phyloP scores from a whole-genome alignment of 164 flowering plant species.

The Santalum album region DNA sequence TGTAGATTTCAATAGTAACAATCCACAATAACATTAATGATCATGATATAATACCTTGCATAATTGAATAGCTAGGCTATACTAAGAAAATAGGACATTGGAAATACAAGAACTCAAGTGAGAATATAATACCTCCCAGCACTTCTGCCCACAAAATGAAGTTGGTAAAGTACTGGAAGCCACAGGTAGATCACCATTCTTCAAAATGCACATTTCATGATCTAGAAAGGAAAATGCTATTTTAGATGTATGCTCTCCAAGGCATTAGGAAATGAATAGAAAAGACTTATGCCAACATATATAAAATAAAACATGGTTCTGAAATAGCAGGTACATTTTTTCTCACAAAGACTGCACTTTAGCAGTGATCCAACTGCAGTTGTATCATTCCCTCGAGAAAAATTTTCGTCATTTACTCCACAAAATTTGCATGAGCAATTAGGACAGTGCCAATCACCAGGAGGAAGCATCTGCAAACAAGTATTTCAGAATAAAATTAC shows the following conservation, averaged over 20 bases:
- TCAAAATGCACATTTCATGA: conserved; percentile 40
- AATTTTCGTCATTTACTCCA: conserved; percentile 25
- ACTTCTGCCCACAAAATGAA: conserved; percentile 44
- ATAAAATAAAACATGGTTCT: neutral
- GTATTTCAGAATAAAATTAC: conserved; percentile 2
- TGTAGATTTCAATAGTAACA: too few species aligned
- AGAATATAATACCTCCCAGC: conserved; percentile 53
- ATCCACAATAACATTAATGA: too few species aligned
- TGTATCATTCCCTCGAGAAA: conserved; percentile 19
- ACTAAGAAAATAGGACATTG: too few species aligned
- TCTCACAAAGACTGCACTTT: conserved; percentile 63
- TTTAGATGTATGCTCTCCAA: too few species aligned
- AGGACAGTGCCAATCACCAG: conserved; percentile 94
- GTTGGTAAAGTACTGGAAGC: conserved; percentile 12
- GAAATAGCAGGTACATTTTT: conserved; percentile 49
- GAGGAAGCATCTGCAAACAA: conserved; percentile 73
- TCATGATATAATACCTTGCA: too few species aligned
- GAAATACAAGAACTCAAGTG: too few species aligned
- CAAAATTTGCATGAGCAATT: conserved; percentile 90
- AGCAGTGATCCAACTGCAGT: conserved; percentile 20
- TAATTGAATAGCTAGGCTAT: too few species aligned
- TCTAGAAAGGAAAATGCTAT: conserved; percentile 18
- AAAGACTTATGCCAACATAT: neutral
- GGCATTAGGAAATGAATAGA: too few species aligned
- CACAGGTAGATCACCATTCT: conserved; percentile 15